These are phyloP conservation scores for Beauveria australis DNA, from an alignment of 2,329 filamentous ascomycete genomes.

Conservation along the genomic window DNA sequence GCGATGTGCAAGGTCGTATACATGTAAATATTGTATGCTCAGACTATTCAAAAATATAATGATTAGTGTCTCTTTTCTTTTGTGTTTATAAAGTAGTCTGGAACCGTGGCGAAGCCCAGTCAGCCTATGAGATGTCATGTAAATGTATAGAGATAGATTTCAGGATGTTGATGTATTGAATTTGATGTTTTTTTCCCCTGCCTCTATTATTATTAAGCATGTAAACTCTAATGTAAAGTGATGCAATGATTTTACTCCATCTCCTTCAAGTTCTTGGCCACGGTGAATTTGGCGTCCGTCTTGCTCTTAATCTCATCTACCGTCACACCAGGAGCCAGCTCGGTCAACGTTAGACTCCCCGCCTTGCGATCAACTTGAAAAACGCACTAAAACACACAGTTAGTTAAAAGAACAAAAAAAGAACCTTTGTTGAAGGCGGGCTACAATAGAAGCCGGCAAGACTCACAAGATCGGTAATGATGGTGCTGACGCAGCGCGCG, in stretches of 20 bases:
- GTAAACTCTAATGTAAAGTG: too few species aligned
- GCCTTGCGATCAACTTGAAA: slow-evolving; percentile 58
- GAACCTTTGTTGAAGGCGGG: not conserved
- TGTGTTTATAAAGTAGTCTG: too few species aligned
- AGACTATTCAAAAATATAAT: too few species aligned
- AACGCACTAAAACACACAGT: slow-evolving; percentile 43
- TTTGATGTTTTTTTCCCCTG: too few species aligned
- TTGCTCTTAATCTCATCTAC: slow-evolving; percentile 62
- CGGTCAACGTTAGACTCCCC: slow-evolving; percentile 58
- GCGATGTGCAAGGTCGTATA: not conserved
- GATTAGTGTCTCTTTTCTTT: too few species aligned
- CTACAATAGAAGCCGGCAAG: not conserved
- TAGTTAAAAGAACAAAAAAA: not conserved
- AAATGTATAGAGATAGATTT: too few species aligned
- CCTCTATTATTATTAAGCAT: too few species aligned
- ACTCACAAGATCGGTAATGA: slow-evolving; percentile 65
- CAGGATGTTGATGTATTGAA: too few species aligned
- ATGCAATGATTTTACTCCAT: slow-evolving; percentile 25
- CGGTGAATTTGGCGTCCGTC: slow-evolving; percentile 59
- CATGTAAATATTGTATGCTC: too few species aligned
- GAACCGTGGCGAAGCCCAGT: too few species aligned
- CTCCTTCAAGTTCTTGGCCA: slow-evolving; percentile 48
- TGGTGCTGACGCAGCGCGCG: slow-evolving; percentile 58
- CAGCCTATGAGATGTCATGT: too few species aligned
- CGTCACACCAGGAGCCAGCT: slow-evolving; percentile 59